These are phyloP conservation scores for Trichoderma sp. DNA, from an alignment of 2,329 filamentous ascomycete species.

Conservation along the genomic window DNA sequence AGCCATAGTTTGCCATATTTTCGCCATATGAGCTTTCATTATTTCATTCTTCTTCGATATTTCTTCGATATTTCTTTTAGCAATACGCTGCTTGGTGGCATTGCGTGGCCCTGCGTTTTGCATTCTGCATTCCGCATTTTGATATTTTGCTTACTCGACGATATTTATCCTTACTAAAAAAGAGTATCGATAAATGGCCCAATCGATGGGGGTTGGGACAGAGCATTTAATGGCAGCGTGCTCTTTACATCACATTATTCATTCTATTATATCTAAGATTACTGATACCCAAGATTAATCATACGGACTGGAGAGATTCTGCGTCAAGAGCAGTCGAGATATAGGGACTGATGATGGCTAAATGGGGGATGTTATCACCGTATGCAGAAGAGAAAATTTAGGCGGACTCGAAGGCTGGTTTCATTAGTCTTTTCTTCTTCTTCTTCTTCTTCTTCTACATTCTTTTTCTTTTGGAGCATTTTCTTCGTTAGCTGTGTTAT, in stretches of 20 bases:
- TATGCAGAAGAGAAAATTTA: not conserved
- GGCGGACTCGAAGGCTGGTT: not conserved
- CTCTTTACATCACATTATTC: slow-evolving; percentile 3
- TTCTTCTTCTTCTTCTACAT: not conserved
- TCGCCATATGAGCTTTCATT: not conserved
- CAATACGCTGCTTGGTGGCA: not conserved
- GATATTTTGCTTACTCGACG: not conserved
- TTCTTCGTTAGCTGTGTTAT: not conserved
- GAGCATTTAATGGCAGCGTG: not conserved
- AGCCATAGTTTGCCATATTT: no score
- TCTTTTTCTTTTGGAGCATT: not conserved
- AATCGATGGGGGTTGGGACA: not conserved
- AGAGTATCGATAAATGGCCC: not conserved
- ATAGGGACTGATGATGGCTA: not conserved
- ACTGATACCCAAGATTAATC: slow-evolving; percentile 12
- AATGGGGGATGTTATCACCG: not conserved
- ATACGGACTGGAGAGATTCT: not conserved
- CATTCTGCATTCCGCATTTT: not conserved
- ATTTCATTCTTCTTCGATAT: not conserved
- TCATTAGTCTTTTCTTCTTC: not conserved
- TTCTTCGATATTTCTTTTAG: not conserved
- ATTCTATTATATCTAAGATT: not conserved
- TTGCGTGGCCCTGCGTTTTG: not conserved
- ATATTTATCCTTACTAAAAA: not conserved
- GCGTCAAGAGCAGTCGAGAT: not conserved